Base-by-base conservation (phyloP, 106 monocot genomes). In the Amphibolis antarctica region DNA sequence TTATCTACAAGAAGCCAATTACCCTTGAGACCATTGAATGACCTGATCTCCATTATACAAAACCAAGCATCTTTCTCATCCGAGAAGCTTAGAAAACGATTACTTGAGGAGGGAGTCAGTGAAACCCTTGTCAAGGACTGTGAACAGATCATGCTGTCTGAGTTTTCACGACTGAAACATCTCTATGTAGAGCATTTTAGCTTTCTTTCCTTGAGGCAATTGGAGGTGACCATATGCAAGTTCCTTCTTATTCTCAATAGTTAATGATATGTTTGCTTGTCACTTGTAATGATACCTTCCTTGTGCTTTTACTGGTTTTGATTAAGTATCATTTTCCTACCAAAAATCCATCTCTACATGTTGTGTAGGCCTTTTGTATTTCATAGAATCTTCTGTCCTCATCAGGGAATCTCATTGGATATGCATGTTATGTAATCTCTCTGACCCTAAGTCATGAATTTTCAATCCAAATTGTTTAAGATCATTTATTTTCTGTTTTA, bases 81-180 rank as follows among this genome's bases (percentile, higher is more conserved):
- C 60, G 73, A 76, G 64, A 80, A 78, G 59, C 88, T 93, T 71
- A 82, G 85, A 69, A 70, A 74, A 50, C 82, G 82, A 12, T 72
- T 93, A 85, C 80, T 65, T 31, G 73, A 66, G 54, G 92, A 88
- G 59, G 88, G 88, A 44, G 44, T 93, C 49, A 64, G 52, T 67
- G 88, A 93, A 66, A 49, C 58, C 42, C 55, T 85, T 46, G 79
- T 93, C 44, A 75, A 65, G 45, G 88, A 93, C 25, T 93, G 88
- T 63, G 92, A 93, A 71, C 69, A 78, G 68, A 88, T 93, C n/a
- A 82, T 93, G 81, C 71, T 62, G 19, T 74, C 80, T 44, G 92
- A 93, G 68, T 88, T 93, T 58, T 78, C 74, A 68, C 75, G 80
- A 19, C 65, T 88, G 76, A 85, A 72, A 67, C 62, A 53, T 53